Conservation (phyloP, 345 rosid species). For the Cardiospermum halicacabum region DNA sequence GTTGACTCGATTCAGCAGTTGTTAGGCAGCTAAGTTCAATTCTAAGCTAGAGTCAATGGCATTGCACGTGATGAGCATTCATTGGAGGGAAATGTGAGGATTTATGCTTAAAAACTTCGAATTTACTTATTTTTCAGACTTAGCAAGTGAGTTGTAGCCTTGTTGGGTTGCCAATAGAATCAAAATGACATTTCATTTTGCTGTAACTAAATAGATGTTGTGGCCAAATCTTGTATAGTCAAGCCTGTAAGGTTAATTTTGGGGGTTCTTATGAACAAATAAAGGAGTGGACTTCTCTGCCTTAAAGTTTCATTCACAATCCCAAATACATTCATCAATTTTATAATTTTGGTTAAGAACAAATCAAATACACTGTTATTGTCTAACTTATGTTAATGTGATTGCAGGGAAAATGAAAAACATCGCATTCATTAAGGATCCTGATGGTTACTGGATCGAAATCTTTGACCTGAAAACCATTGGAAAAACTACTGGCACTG, state of each 20-base stretch:
- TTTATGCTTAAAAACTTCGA: not conserved
- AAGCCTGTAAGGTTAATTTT: not conserved
- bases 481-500: conserved; percentile 25
- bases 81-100: not conserved
- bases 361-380: not conserved
- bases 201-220: not conserved
- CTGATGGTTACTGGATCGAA: conserved; percentile 96
- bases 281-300: not conserved
- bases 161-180: not conserved
- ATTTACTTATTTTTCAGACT: not conserved
- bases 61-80: not conserved
- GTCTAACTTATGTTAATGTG: conserved; percentile 3
- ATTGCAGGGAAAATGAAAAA: conserved; percentile 86
- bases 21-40: not conserved
- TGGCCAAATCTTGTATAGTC: not conserved
- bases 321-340: not conserved
- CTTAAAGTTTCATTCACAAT: not conserved
- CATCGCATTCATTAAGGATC: conserved; percentile 92
- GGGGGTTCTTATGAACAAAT: not conserved
- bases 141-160: not conserved
- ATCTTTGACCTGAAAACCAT: conserved; percentile 76
- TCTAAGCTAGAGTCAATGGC: not conserved
- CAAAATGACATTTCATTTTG: not conserved
- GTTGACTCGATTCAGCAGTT: not conserved
- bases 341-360: not conserved